Percentiles rank a stretch among this genome's conserved stretches.
Conservation (phyloP, 768 basidiomycete species). For the Mycena haematopus region DNA sequence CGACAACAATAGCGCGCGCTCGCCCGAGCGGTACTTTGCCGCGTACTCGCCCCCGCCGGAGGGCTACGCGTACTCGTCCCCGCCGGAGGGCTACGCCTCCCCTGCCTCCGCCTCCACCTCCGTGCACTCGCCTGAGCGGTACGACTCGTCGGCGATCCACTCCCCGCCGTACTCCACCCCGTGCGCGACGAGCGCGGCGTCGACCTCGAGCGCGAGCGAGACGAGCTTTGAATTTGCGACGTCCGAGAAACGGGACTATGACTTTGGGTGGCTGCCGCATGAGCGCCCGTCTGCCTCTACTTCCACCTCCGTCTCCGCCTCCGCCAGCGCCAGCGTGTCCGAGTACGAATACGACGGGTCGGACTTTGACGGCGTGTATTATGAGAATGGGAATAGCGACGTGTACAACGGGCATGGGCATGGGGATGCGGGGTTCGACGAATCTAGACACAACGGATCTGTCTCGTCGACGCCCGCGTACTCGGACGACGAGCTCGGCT, state of each 20-base stretch:
- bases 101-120: neutral
- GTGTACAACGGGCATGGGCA: neutral
- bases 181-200: conserved; percentile 1
- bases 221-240: no score
- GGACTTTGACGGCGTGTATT: neutral
- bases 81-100: neutral
- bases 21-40: neutral
- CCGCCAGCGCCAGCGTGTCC: neutral
- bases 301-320: neutral
- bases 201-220: neutral
- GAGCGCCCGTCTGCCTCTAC: conserved; percentile 2
- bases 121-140: neutral
- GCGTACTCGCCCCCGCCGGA: neutral
- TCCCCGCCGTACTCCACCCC: conserved; percentile 23
- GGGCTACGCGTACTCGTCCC: neutral
- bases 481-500: conserved; percentile 30
- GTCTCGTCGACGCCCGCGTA: conserved; percentile 8
- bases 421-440: no score
- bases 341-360: conserved; percentile 10
- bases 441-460: neutral
- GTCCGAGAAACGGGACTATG: conserved; percentile 6
- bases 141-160: neutral
- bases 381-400: neutral
- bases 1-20: no score
- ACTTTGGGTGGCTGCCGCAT: conserved; percentile 25